A percentile compares a stretch with the other conserved stretches of the same genome.
Evolutionary conservation across 257 asterid genomes (phyloP).

Genomic region (Prunella vulgaris): DNA sequence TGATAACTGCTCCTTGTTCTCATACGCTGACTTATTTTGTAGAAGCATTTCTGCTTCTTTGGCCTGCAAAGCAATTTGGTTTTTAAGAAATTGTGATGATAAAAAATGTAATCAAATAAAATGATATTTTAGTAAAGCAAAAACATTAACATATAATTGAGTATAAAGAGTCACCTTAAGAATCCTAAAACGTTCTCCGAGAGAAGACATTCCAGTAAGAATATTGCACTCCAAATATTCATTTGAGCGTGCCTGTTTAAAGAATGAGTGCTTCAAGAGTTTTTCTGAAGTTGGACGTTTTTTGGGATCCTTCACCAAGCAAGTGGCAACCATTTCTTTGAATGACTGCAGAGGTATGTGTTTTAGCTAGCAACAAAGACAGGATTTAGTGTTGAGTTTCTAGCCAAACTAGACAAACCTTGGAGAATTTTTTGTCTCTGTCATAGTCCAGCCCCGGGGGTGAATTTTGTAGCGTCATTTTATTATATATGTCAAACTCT

Average conservation of each 20-base stretch:
- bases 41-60: conserved; percentile 78
- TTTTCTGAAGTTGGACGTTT: conserved; percentile 86
- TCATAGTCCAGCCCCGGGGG: conserved; percentile 97
- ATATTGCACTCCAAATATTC: conserved; percentile 63
- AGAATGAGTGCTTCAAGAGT: conserved; percentile 83
- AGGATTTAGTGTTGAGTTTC: conserved; percentile 9
- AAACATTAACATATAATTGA: conserved; percentile 17
- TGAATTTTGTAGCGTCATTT: conserved; percentile 92
- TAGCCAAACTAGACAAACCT: conserved; percentile 47
- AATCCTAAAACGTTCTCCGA: conserved; percentile 87
- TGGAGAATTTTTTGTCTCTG: conserved; percentile 84
- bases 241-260: conserved; percentile 61
- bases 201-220: conserved; percentile 68
- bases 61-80: conserved; percentile 43
- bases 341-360: conserved; percentile 55
- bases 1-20: conserved; percentile 79
- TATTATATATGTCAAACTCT: too few species aligned
- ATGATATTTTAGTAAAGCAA: neutral
- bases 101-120: conserved; percentile 9
- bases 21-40: conserved; percentile 60
- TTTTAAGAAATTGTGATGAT: conserved; percentile 5
- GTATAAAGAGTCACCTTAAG: conserved; percentile 68
- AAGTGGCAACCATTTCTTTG: conserved; percentile 85
- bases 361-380: conserved; percentile 34
- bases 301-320: conserved; percentile 95